phyloP scores from a whole-genome alignment of 345 rosid genomes.

The Clausena lansium region DNA sequence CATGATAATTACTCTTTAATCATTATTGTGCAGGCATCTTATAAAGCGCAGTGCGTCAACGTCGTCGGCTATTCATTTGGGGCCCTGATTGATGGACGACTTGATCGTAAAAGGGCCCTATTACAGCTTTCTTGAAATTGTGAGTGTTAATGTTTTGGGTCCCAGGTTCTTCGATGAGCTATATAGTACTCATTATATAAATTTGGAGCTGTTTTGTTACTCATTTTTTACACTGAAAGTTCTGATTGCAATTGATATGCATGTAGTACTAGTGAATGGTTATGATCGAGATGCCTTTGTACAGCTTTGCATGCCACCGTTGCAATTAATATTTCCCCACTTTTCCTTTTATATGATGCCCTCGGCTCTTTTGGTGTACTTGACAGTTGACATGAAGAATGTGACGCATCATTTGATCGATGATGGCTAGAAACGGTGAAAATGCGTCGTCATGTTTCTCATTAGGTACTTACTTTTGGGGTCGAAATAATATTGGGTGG shows the following conservation, averaged over 20 bases:
- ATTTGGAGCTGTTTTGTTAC: too few relatives aligned
- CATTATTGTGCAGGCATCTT: constrained; percentile 11
- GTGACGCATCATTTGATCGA: constrained; percentile 21
- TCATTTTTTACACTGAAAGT: too few relatives aligned
- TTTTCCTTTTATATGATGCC: not conserved
- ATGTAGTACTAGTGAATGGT: constrained; percentile 19
- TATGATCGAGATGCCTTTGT: not conserved
- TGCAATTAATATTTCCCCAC: not conserved
- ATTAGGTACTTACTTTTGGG: not conserved
- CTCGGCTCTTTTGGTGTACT: constrained; percentile 25
- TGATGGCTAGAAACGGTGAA: not conserved
- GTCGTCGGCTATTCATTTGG: constrained; percentile 16
- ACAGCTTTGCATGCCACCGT: not conserved
- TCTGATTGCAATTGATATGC: not conserved
- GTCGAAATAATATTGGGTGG: not conserved
- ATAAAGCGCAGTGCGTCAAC: constrained; percentile 13
- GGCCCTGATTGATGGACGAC: constrained; percentile 24
- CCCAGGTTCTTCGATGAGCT: constrained; percentile 11
- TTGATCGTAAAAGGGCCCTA: constrained; percentile 26
- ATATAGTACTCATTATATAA: too few relatives aligned
- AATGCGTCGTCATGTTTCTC: not conserved
- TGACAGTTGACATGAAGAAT: constrained; percentile 26
- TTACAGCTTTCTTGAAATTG: constrained; percentile 35
- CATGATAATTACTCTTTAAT: constrained; percentile 33
- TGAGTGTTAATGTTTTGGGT: constrained; percentile 20